Evolutionary conservation across 1,284 basidiomycete species (phyloP).

Genomic region (Volvariella volvacea): DNA sequence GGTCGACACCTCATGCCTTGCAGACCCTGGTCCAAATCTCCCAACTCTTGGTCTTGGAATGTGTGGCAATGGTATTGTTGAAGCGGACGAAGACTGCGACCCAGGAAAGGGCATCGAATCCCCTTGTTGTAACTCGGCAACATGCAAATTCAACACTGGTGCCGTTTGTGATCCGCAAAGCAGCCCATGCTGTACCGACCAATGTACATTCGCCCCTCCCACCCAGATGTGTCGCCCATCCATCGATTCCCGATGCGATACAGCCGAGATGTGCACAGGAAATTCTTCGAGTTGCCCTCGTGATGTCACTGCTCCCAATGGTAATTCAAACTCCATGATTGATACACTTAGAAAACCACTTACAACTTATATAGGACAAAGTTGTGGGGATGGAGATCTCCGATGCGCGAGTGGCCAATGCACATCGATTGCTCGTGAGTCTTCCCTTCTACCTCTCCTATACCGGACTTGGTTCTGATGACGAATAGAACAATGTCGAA

Average conservation of each 20-base stretch:
- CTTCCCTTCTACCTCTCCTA: slow-evolving; percentile 4
- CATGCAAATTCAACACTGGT: slow-evolving; percentile 71
- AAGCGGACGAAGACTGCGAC: slow-evolving; percentile 82
- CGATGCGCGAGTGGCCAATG: slow-evolving; percentile 80
- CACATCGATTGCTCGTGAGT: slow-evolving; percentile 68
- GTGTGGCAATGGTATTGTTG: slow-evolving; percentile 79
- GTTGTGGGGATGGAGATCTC: slow-evolving; percentile 59
- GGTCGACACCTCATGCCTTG: slow-evolving; percentile 57
- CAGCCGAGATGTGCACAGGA: slow-evolving; percentile 77
- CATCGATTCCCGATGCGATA: slow-evolving; percentile 68
- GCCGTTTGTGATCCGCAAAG: slow-evolving; percentile 80
- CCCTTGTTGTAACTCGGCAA: slow-evolving; percentile 70
- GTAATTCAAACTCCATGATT: slow-evolving; percentile 26
- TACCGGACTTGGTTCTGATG: slow-evolving; percentile 9
- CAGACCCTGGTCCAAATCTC: slow-evolving; percentile 41
- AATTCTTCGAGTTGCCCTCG: slow-evolving; percentile 67
- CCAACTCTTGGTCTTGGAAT: slow-evolving; percentile 57
- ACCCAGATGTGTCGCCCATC: slow-evolving; percentile 69
- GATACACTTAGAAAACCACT: slow-evolving; percentile 1
- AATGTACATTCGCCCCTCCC: slow-evolving; percentile 65
- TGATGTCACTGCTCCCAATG: slow-evolving; percentile 65
- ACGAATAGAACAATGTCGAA: slow-evolving; percentile 68
- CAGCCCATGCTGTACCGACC: slow-evolving; percentile 69
- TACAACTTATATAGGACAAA: slow-evolving; percentile 34
- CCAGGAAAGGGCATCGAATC: slow-evolving; percentile 63